Conservation (phyloP, 2,329 filamentous ascomycete genomes). For the Cordyceps sp. region DNA sequence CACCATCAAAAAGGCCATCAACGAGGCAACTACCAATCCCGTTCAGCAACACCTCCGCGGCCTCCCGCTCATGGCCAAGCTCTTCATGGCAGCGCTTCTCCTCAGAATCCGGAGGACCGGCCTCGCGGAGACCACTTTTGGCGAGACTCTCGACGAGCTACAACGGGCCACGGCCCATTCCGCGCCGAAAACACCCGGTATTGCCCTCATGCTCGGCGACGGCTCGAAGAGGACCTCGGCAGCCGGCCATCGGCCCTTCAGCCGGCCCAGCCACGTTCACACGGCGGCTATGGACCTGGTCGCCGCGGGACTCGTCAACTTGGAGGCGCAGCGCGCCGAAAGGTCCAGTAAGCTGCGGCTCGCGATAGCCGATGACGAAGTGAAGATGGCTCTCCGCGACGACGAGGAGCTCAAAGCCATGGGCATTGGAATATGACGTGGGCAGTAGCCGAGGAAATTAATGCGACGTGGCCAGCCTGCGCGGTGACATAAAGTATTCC, state of each 20-base stretch:
- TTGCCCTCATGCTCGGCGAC: constrained; percentile 17
- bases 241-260: constrained; percentile 12
- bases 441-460: constrained; percentile 7
- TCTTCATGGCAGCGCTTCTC: constrained; percentile 71
- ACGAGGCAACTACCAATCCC: constrained; percentile 84
- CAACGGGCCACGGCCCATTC: constrained; percentile 21
- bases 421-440: constrained; percentile 35
- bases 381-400: constrained; percentile 73
- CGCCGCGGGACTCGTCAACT: constrained; percentile 71
- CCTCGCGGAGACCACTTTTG: constrained; percentile 71
- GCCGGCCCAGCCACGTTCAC: constrained; percentile 31
- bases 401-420: constrained; percentile 75
- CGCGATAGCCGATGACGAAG: constrained; percentile 77
- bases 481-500: too few species aligned
- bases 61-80: constrained; percentile 66
- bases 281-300: constrained; percentile 67
- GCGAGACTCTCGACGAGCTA: constrained; percentile 72
- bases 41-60: constrained; percentile 76
- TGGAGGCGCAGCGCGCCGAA: constrained; percentile 70
- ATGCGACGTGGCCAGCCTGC: neutral
- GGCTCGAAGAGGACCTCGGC: constrained; percentile 11
- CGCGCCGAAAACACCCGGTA: constrained; percentile 17
- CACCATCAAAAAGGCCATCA: constrained; percentile 86
- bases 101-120: constrained; percentile 68
- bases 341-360: constrained; percentile 76